Conservation (phyloP, 2,329 filamentous ascomycete genomes). For the Cyclaneusma minus region DNA sequence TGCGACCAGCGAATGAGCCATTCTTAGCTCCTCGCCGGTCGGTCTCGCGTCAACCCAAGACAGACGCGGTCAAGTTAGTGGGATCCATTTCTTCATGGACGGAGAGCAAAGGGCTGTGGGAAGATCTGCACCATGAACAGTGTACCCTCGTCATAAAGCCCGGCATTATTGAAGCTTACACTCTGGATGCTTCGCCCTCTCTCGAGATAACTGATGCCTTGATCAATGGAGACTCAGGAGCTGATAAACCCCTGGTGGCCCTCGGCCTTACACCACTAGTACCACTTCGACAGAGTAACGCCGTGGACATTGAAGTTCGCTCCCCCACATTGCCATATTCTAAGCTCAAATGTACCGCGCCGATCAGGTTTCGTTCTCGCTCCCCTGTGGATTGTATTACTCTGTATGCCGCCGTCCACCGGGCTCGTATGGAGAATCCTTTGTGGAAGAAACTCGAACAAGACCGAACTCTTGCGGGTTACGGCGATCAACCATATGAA, state of each 20-base stretch:
- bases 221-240: too few relatives aligned
- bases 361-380: slow-evolving; percentile 73
- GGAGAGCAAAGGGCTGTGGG: slow-evolving; percentile 42
- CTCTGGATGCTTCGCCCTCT: slow-evolving; percentile 22
- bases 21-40: slow-evolving; percentile 56
- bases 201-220: too few relatives aligned
- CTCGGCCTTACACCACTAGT: slow-evolving; percentile 86
- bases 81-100: slow-evolving; percentile 48
- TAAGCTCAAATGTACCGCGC: slow-evolving; percentile 48
- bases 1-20: slow-evolving; percentile 68
- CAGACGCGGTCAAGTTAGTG: slow-evolving; percentile 29
- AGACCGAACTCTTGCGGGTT: slow-evolving; percentile 57
- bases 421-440: slow-evolving; percentile 79
- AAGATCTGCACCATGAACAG: slow-evolving; percentile 33
- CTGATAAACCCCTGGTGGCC: slow-evolving; percentile 38
- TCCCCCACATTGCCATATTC: slow-evolving; percentile 67
- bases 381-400: slow-evolving; percentile 63
- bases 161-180: slow-evolving; percentile 42
- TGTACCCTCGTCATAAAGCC: slow-evolving; percentile 41
- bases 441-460: slow-evolving; percentile 61
- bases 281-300: slow-evolving; percentile 77
- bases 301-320: slow-evolving; percentile 84
- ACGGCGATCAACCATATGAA: slow-evolving; percentile 33
- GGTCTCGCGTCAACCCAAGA: slow-evolving; percentile 26
- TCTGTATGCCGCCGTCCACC: slow-evolving; percentile 76